Evolutionary conservation across 176 grass and related monocot species (phyloP).

Genomic region (Elaeis guineensis): DNA sequence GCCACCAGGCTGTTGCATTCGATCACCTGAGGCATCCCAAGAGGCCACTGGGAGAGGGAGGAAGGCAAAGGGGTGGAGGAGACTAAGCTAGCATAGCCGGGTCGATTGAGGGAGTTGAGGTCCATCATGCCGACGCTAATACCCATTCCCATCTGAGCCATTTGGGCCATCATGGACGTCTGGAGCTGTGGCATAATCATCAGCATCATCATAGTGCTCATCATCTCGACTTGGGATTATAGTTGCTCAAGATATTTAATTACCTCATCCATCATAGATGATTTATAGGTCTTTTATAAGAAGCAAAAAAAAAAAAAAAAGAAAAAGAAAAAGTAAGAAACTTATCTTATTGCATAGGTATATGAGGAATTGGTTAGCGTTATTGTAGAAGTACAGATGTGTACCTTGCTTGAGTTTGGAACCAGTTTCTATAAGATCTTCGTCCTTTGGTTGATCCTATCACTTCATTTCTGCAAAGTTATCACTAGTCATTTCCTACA

Average conservation of each 20-base stretch:
- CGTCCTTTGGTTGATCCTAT: constrained; percentile 96
- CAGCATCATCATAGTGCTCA: constrained; percentile 83
- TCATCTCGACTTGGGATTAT: constrained; percentile 68
- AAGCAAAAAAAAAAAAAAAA: not conserved
- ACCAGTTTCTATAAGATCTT: constrained; percentile 77
- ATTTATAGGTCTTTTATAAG: constrained; percentile 61
- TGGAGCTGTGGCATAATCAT: constrained; percentile 68
- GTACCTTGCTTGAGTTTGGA: constrained; percentile 93
- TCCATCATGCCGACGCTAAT: constrained; percentile 53
- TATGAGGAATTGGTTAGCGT: no score
- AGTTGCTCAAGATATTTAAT: constrained; percentile 94
- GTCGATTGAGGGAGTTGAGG: constrained; percentile 26
- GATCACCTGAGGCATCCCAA: constrained; percentile 16
- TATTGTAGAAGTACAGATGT: no score
- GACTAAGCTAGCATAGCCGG: constrained; percentile 30
- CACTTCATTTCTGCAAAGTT: constrained; percentile 77
- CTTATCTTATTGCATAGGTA: no score
- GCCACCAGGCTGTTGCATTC: constrained; percentile 12
- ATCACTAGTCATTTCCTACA: not conserved
- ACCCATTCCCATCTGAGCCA: constrained; percentile 49
- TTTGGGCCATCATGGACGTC: constrained; percentile 53
- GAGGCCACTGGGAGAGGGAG: not conserved
- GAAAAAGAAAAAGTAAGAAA: not conserved
- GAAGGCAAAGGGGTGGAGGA: constrained; percentile 43
- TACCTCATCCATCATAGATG: constrained; percentile 95